Evolutionary conservation across 2,329 filamentous ascomycete genomes (phyloP), one percentile per base, ranked within the genome.

Genomic region (Tolypocladium paradoxum): DNA sequence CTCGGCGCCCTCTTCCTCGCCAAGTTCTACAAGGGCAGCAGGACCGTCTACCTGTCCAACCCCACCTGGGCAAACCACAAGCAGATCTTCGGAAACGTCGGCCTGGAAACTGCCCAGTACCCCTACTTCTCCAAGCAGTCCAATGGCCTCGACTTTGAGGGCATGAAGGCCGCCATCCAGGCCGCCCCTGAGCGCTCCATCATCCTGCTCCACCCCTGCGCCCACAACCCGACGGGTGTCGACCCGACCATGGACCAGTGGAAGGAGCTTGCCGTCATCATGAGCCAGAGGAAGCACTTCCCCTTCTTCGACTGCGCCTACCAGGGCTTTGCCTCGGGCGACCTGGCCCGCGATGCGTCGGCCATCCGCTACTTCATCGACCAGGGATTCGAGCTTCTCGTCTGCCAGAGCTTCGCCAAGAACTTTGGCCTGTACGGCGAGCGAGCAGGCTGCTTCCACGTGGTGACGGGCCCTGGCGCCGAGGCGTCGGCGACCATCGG

Each of bases 11-110:
- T 95, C 61, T 99, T 99, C 83, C 85, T 99, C 56, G 77, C 87
- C 70, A 91, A 86, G 70, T 99, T 97, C 82, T 96, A 89, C 79
- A 76, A 77, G 65, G 78, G 80, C 66, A 82, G 79, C 73, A 85
- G 82, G 61, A 82, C 84, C 55, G 82, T 95, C 73, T 96, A 96
- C 79, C 78, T 97, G 70, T 96, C 90, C 65, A 88, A 87, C 70
- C 93, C 93, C 51, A 99, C 93, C 57, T 99, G 93, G 93, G 90
- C 88, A 61, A 99, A 99, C 76, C 93, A 99, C 83, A 85, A 95
- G 76, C 93, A 97, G 73, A 96, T 99, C 78, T 96, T 99, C 76
- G 82, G 78, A 72, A 97, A 97, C 68, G 90, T 96, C 66, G 79
- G 81, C 62, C 77, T 97, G 33, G 75, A 82, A 35, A 82, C 90